Evolutionary conservation across 805 yeast genomes (phyloP).

Genomic region (Myxozyma monticola): DNA sequence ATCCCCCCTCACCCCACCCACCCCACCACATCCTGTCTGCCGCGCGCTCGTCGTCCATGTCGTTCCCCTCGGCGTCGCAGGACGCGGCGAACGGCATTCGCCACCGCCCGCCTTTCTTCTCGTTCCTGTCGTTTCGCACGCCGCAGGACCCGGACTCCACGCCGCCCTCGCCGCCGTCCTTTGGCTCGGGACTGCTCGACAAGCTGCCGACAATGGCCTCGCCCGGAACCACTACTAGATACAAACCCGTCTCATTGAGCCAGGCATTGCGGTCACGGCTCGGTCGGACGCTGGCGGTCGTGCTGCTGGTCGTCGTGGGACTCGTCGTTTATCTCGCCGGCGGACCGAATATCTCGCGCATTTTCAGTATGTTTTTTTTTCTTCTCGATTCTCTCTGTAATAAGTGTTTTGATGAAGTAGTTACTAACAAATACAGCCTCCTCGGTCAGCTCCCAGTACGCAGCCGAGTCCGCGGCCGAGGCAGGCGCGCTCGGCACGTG

Average conservation of each 20-base stretch:
- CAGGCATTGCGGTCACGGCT: conserved; percentile 25
- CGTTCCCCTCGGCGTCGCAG: conserved; percentile 15
- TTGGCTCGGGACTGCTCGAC: conserved; percentile 17
- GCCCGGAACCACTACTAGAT: too few relatives aligned
- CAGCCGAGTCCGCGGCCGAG: neutral
- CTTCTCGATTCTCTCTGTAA: neutral
- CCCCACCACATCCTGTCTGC: conserved; percentile 1
- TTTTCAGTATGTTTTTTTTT: neutral
- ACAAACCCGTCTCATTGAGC: conserved; percentile 10
- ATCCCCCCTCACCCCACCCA: neutral
- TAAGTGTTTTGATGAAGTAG: neutral
- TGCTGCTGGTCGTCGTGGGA: conserved; percentile 6
- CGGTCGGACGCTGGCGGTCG: conserved; percentile 19
- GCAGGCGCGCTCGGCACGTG: conserved; percentile 31
- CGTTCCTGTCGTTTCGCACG: conserved; percentile 28
- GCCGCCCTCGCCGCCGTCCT: neutral
- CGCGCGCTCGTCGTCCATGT: conserved; percentile 18
- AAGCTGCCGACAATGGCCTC: conserved; percentile 6
- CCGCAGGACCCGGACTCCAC: neutral
- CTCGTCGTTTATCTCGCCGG: conserved; percentile 13
- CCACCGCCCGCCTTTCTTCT: conserved; percentile 28
- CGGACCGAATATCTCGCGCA: conserved; percentile 10
- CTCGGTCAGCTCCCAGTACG: neutral
- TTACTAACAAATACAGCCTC: neutral
- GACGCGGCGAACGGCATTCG: conserved; percentile 24